phyloP scores from a whole-genome alignment of 495 filamentous ascomycete species.

The Paragyromitra xinjiangensis region DNA sequence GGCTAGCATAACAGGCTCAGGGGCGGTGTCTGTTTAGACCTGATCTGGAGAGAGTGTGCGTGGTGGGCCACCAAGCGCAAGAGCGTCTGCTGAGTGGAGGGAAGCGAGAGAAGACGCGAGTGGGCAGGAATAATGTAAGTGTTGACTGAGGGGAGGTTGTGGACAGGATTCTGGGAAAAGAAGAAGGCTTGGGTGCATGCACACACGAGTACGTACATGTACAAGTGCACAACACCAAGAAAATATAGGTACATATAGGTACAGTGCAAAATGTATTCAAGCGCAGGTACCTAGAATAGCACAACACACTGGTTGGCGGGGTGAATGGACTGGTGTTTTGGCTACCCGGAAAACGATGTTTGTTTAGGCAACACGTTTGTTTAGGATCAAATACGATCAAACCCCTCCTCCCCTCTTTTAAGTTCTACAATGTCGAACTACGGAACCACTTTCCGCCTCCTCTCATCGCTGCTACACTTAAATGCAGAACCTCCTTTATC shows the following conservation, averaged over 20 bases:
- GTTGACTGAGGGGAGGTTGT: constrained; percentile 35
- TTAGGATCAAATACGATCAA: constrained; percentile 29
- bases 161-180: constrained; percentile 25
- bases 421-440: not conserved
- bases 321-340: constrained; percentile 49
- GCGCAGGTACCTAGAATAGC: constrained; percentile 10
- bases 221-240: constrained; percentile 21
- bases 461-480: not conserved
- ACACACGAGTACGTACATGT: constrained; percentile 7
- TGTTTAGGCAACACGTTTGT: constrained; percentile 47
- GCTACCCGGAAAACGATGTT: constrained; percentile 32
- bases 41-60: constrained; percentile 23
- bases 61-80: constrained; percentile 15
- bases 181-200: constrained; percentile 41
- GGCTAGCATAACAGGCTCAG: constrained; percentile 41
- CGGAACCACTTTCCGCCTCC: not conserved
- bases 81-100: constrained; percentile 37
- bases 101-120: constrained; percentile 19
- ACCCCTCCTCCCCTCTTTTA: constrained; percentile 7
- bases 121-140: constrained; percentile 26
- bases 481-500: not conserved
- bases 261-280: constrained; percentile 15
- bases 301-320: constrained; percentile 48
- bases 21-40: constrained; percentile 36
- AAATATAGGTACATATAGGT: constrained; percentile 15